Conservation (phyloP, 2,329 filamentous ascomycete genomes). For the Claviceps sp. region DNA sequence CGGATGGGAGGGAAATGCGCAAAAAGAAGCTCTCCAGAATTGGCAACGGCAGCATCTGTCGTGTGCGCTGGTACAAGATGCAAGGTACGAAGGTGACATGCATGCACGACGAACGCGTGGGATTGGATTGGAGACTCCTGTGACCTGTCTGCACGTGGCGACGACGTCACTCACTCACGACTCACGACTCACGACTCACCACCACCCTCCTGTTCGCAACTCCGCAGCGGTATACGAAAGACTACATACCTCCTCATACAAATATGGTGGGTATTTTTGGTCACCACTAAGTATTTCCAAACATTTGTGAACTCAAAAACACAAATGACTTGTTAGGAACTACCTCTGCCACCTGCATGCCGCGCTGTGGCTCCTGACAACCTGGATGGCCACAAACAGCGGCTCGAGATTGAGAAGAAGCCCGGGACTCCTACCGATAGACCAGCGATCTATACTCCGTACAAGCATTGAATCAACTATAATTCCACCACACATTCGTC, state of each 20-base stretch:
- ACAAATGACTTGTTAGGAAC: background rate
- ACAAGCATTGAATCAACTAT: no score
- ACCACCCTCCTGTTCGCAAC: background rate
- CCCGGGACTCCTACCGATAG: no score
- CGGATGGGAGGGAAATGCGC: background rate
- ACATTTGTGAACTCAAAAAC: background rate
- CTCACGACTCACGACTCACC: background rate
- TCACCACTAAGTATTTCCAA: no score
- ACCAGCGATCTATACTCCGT: no score
- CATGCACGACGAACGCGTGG: background rate
- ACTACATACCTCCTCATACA: no score
- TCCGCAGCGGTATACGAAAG: background rate
- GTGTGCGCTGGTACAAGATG: background rate
- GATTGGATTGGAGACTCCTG: background rate
- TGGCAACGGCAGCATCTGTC: background rate
- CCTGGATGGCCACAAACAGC: no score
- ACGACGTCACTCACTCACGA: conserved; percentile 2
- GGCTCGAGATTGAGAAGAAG: no score
- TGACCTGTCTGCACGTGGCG: background rate
- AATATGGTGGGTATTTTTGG: no score
- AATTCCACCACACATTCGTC: no score
- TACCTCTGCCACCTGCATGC: background rate
- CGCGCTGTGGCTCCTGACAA: no score
- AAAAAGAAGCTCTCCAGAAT: background rate
- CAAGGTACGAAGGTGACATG: background rate